These are phyloP conservation scores for Aspergillus cavernicola DNA, from an alignment of 495 filamentous ascomycete genomes.

Conservation along the genomic window DNA sequence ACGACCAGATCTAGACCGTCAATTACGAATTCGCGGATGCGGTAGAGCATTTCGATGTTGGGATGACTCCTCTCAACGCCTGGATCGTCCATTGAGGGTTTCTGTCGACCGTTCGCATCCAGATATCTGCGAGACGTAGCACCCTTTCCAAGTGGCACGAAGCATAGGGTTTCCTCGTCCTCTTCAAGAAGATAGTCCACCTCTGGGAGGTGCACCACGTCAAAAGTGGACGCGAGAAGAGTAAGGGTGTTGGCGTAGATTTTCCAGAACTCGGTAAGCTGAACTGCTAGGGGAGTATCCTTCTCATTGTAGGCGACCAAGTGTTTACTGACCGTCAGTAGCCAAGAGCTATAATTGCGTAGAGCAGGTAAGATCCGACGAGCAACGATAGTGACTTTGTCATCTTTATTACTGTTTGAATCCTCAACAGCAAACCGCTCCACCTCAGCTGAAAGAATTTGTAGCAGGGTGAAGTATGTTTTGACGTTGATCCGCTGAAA, in stretches of 20 bases:
- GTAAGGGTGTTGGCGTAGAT: slow-evolving; percentile 66
- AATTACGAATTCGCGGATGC: slow-evolving; percentile 63
- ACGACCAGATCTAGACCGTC: slow-evolving; percentile 59
- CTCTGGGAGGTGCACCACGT: slow-evolving; percentile 51
- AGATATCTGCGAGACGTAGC: slow-evolving; percentile 49
- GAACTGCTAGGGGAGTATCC: slow-evolving; percentile 52
- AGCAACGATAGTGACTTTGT: slow-evolving; percentile 59
- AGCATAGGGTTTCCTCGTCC: slow-evolving; percentile 72
- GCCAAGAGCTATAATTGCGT: slow-evolving; percentile 72
- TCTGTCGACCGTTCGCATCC: slow-evolving; percentile 38
- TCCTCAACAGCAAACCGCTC: slow-evolving; percentile 54
- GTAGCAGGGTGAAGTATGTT: slow-evolving; percentile 72
- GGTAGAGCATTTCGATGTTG: slow-evolving; percentile 67
- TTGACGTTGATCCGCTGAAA: slow-evolving; percentile 78
- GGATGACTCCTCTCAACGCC: slow-evolving; percentile 57
- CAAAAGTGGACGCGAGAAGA: slow-evolving; percentile 58
- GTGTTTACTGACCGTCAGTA: slow-evolving; percentile 49
- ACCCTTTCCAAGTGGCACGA: slow-evolving; percentile 58
- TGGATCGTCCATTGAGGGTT: slow-evolving; percentile 53
- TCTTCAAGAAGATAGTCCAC: slow-evolving; percentile 72
- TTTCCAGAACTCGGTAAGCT: slow-evolving; percentile 67
- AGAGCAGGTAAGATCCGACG: slow-evolving; percentile 66
- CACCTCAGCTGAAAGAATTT: slow-evolving; percentile 65
- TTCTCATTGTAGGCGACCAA: slow-evolving; percentile 52
- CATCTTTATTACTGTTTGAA: slow-evolving; percentile 34